phyloP scores from a whole-genome alignment of 2,329 filamentous ascomycete species.

The Pseudofabraea citricarpa region DNA sequence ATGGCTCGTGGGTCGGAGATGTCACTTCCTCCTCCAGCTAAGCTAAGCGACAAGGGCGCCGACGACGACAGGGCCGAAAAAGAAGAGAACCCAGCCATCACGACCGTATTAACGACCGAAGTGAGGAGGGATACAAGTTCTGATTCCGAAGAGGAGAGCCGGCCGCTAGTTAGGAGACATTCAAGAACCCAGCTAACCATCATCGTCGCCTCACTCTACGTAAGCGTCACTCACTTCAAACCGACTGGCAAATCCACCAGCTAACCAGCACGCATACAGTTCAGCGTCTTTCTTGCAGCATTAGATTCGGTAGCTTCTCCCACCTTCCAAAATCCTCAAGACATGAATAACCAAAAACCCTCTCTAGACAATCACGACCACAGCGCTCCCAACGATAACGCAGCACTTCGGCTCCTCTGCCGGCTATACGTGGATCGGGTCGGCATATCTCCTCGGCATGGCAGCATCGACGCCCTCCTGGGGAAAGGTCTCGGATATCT shows the following conservation, averaged over 20 bases:
- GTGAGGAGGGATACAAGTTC: too few relatives aligned
- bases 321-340: background rate
- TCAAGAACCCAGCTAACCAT: background rate
- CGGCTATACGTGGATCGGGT: constrained; percentile 71
- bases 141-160: too few relatives aligned
- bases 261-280: background rate
- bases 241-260: background rate
- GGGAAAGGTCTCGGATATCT: constrained; percentile 58
- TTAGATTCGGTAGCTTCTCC: background rate
- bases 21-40: too few relatives aligned
- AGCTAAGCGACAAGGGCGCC: too few relatives aligned
- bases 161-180: too few relatives aligned
- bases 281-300: background rate
- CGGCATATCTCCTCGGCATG: constrained; percentile 67
- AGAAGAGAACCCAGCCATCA: too few relatives aligned
- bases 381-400: constrained; percentile 55
- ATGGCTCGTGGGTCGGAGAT: too few relatives aligned
- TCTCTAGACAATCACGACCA: constrained; percentile 49
- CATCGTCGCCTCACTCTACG: background rate
- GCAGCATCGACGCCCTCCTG: constrained; percentile 61
- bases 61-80: too few relatives aligned
- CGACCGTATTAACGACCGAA: too few relatives aligned
- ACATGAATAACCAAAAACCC: background rate
- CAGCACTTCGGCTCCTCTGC: constrained; percentile 43
- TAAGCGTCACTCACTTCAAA: background rate